phyloP scores from a whole-genome alignment of 208 protist genomes.

The Strigomonas culicis region DNA sequence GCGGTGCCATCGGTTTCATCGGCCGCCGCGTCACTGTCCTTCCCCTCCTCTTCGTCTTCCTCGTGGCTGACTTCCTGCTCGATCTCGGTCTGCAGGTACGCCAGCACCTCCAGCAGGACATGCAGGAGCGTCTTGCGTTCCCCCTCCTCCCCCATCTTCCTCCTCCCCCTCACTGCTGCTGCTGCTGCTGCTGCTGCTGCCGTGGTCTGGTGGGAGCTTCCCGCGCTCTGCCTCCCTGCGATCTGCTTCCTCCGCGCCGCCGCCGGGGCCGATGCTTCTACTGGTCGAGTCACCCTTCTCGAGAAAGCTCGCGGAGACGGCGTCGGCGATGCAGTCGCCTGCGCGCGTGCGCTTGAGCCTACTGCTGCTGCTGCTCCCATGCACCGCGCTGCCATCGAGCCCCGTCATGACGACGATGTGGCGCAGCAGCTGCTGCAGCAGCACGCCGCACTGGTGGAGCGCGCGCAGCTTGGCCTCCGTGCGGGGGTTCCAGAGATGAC shows the following conservation, averaged over 20 bases:
- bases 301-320: conserved; percentile 2
- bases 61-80: conserved; percentile 5
- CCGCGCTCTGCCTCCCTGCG: background rate
- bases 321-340: conserved; percentile 1
- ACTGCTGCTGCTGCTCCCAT: background rate
- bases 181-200: background rate
- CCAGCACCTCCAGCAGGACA: conserved; percentile 13
- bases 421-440: background rate
- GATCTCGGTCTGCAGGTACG: conserved; percentile 19
- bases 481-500: background rate
- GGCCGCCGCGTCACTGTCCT: background rate
- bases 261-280: background rate
- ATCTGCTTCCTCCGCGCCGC: background rate
- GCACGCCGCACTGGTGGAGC: background rate
- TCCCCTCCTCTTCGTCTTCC: background rate
- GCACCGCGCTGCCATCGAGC: background rate
- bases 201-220: background rate
- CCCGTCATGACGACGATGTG: background rate
- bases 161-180: background rate
- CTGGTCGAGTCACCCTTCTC: conserved; percentile 6
- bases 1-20: conserved; percentile 11
- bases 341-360: background rate
- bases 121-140: conserved; percentile 1
- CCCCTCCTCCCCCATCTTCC: conserved; percentile 8
- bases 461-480: background rate